Evolutionary conservation across 2,329 filamentous ascomycete species (phyloP), one percentile per base, ranked within the genome.

Genomic region (Paecilomyces formosus): DNA sequence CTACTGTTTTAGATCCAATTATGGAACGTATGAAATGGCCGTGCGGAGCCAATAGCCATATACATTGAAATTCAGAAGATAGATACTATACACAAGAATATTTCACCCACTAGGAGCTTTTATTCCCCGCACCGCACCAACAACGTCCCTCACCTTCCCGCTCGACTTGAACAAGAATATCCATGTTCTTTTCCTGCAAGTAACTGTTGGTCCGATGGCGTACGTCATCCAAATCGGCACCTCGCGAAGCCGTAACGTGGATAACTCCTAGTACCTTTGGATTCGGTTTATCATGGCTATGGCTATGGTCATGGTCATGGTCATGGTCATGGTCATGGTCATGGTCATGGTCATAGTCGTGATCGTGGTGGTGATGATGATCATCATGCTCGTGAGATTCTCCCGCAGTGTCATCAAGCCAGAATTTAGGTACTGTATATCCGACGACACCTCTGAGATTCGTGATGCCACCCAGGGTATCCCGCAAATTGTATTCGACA

Each of bases 351-450:
- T 13, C 71, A 75, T 61, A 56, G 54, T 22, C 69, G 74, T 56
- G 65, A 66, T 73, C 31, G 53, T n/a, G 66, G 72, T 12, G 70
- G 73, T 52, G 30, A 30, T n/a, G 69, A 73, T 56, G 49, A 74
- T 49, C 18, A 22, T 30, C 55, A 58, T 30, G 21, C 12, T 57
- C 55, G 51, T 12, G 64, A 68, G 76, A 70, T 21, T 73, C 69
- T 1, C 70, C 69, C 15, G 72, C 78, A 30, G 78, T 78, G 63
- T 96, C 92, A 65, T 95, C 90, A 13, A 94, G 78, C 94, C 94
- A 99, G 70, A 97, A 97, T 66, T 92, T 88, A 7, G 93, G 92
- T 1, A 89, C 90, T 0, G 88, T 83, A 68, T 97, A 97, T 56
- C 88, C 87, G 0, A 88, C 87, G 0, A 99, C 93, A 0, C 93